A percentile compares a stretch with the other conserved stretches of the same genome.
These are phyloP conservation scores for Nepenthes alata DNA, from an alignment of 179 eudicot species.

Conservation along the genomic window DNA sequence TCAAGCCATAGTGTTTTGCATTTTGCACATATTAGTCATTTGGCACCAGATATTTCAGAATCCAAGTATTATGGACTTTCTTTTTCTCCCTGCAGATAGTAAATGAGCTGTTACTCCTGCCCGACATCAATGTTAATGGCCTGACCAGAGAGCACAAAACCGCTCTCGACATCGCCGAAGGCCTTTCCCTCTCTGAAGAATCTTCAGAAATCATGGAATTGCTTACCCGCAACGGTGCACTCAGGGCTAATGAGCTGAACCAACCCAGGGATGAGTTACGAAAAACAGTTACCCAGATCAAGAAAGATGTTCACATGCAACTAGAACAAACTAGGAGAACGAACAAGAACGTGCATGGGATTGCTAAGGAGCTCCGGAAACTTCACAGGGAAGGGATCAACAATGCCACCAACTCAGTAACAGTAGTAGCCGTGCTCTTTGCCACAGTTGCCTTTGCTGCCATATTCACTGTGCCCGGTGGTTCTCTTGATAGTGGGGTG, in stretches of 20 bases:
- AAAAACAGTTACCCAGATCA: conserved; percentile 67
- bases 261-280: conserved; percentile 62
- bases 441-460: conserved; percentile 96
- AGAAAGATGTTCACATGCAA: conserved; percentile 58
- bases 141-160: conserved; percentile 58
- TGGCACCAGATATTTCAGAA: not conserved
- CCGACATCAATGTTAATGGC: conserved; percentile 51
- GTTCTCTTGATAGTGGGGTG: conserved; percentile 35
- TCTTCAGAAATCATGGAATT: conserved; percentile 34
- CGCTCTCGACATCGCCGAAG: conserved; percentile 68
- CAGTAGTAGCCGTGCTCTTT: conserved; percentile 77
- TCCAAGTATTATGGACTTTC: not conserved
- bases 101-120: conserved; percentile 34
- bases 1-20: too few relatives aligned
- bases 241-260: conserved; percentile 57
- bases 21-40: too few relatives aligned
- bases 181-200: conserved; percentile 55
- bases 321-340: conserved; percentile 73
- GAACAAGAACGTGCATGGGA: conserved; percentile 46
- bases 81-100: conserved; percentile 39
- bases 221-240: conserved; percentile 36
- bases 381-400: conserved; percentile 77
- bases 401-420: conserved; percentile 78
- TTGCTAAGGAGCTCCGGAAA: conserved; percentile 68
- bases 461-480: conserved; percentile 83